These are phyloP conservation scores for Corchorus capsularis DNA, from an alignment of 345 rosid genomes.

Conservation along the genomic window DNA sequence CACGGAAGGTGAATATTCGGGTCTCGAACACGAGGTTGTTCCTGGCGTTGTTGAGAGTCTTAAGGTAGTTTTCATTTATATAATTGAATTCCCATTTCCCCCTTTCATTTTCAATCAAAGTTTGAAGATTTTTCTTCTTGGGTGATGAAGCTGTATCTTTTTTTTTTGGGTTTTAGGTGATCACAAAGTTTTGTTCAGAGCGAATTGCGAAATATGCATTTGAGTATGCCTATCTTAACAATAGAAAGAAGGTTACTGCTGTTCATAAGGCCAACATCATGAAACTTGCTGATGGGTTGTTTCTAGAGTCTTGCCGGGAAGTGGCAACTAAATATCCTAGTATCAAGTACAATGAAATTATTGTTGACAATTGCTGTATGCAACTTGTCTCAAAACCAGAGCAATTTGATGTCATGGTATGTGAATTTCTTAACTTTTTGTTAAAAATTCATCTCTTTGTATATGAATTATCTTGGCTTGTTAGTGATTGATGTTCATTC, in stretches of 20 bases:
- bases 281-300: constrained; percentile 99
- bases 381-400: constrained; percentile 99
- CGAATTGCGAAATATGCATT: constrained; percentile 97
- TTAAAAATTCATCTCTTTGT: background rate
- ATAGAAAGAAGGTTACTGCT: constrained; percentile 90
- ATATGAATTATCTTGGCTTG: background rate
- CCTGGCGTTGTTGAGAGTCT: constrained; percentile 98
- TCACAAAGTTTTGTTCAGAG: constrained; percentile 97
- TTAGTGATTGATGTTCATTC: background rate
- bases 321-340: constrained; percentile 88
- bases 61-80: constrained; percentile 49
- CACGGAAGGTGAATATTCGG: constrained; percentile 94
- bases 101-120: background rate
- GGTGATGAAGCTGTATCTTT: background rate
- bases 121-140: background rate
- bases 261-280: constrained; percentile 98
- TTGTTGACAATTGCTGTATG: constrained; percentile 98
- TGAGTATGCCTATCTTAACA: constrained; percentile 97
- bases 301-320: constrained; percentile 96
- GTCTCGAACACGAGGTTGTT: constrained; percentile 95
- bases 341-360: constrained; percentile 84
- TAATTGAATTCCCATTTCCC: background rate
- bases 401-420: constrained; percentile 98
- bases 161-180: constrained; percentile 53
- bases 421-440: constrained; percentile 2